Evolutionary conservation across 768 basidiomycete genomes (phyloP).

Genomic region (Royoungia palumana): DNA sequence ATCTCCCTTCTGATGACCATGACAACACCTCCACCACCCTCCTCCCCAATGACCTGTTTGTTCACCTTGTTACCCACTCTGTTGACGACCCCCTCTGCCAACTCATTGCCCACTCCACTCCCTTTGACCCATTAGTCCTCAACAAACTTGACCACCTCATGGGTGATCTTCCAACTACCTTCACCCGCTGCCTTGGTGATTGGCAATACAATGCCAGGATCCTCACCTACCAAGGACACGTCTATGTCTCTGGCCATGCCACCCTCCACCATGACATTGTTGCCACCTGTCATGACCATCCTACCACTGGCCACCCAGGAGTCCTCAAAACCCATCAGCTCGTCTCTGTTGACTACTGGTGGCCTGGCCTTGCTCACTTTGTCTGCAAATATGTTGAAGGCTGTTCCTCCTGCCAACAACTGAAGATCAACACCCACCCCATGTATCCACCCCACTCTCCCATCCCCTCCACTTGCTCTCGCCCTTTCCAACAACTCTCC

Average conservation of each 20-base stretch:
- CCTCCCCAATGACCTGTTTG: background rate
- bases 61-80: background rate
- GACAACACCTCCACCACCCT: background rate
- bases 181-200: background rate
- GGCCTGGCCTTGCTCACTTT: background rate
- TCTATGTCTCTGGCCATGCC: background rate
- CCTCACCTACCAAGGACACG: background rate
- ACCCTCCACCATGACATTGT: background rate
- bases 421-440: background rate
- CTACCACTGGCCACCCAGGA: background rate
- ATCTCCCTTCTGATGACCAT: background rate
- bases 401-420: background rate
- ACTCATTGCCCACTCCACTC: background rate
- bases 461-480: background rate
- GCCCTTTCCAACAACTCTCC: conserved; percentile 19
- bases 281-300: background rate
- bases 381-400: background rate
- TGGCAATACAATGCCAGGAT: background rate
- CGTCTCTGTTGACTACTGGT: background rate
- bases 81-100: background rate
- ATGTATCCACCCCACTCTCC: background rate
- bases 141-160: background rate
- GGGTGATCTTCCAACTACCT: background rate
- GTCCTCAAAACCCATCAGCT: background rate
- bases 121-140: background rate